These are phyloP conservation scores for Nakazawaea siamensis DNA, from an alignment of 805 yeast genomes.

Conservation along the genomic window DNA sequence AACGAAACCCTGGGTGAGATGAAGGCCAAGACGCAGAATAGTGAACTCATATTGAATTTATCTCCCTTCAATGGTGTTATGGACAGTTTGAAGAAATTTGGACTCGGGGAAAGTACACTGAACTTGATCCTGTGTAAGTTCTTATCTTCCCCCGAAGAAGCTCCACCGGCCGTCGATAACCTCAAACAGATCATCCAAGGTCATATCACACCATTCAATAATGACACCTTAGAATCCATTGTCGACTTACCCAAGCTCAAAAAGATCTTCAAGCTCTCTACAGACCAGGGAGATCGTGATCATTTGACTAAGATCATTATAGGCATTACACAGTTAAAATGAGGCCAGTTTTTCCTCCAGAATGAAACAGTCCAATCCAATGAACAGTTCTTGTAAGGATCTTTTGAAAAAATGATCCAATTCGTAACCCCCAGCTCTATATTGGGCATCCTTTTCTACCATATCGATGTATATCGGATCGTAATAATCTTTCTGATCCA, in stretches of 20 bases:
- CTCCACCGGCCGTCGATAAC: conserved; percentile 12
- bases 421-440: conserved; percentile 80
- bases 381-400: conserved; percentile 80
- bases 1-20: conserved; percentile 39
- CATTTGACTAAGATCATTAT: conserved; percentile 18
- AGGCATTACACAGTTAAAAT: conserved; percentile 20
- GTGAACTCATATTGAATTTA: conserved; percentile 62
- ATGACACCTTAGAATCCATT: conserved; percentile 21
- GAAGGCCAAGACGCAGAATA: conserved; percentile 59
- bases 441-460: conserved; percentile 47
- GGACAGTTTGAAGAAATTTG: conserved; percentile 67
- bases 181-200: conserved; percentile 24
- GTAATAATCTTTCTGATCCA: conserved; percentile 31
- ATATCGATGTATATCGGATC: conserved; percentile 47
- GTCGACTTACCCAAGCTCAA: conserved; percentile 24
- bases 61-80: conserved; percentile 65
- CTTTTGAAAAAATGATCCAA: conserved; percentile 62
- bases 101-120: conserved; percentile 43
- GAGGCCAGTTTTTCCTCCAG: conserved; percentile 33
- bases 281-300: conserved; percentile 10
- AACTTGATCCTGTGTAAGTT: conserved; percentile 47
- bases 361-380: conserved; percentile 79
- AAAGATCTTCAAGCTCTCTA: conserved; percentile 19
- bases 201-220: conserved; percentile 23
- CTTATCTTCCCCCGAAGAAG: conserved; percentile 13